Percentiles rank a stretch among this genome's conserved stretches.
Evolutionary conservation across 495 filamentous ascomycete genomes (phyloP).

Genomic region (Hypoxylon fuscum): DNA sequence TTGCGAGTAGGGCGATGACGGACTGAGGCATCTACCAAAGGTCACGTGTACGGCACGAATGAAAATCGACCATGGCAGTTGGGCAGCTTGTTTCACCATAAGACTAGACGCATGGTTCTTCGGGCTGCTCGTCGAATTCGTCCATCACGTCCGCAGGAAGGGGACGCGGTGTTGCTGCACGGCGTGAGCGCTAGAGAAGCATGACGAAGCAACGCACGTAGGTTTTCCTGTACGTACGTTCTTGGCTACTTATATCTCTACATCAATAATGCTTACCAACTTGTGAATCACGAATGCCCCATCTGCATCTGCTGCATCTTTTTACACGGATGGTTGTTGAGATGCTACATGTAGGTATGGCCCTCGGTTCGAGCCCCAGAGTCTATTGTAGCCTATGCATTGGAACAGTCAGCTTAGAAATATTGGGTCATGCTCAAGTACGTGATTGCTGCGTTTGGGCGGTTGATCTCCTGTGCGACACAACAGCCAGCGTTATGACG

Average conservation of each 20-base stretch:
- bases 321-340: too few relatives aligned
- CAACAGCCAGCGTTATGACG: neutral
- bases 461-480: too few relatives aligned
- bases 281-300: too few relatives aligned
- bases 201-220: slow-evolving; percentile 19
- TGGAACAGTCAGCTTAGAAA: neutral
- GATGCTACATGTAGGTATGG: too few relatives aligned
- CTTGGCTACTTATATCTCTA: too few relatives aligned
- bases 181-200: slow-evolving; percentile 37
- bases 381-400: too few relatives aligned
- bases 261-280: too few relatives aligned
- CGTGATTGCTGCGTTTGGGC: neutral
- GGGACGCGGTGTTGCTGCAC: slow-evolving; percentile 32
- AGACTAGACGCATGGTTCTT: slow-evolving; percentile 37
- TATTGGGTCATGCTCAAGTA: neutral
- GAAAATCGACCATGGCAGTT: too few relatives aligned
- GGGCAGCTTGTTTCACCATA: slow-evolving; percentile 33
- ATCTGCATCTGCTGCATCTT: too few relatives aligned
- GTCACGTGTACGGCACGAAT: slow-evolving; percentile 37
- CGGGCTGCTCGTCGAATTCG: slow-evolving; percentile 34
- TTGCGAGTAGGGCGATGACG: slow-evolving; percentile 20
- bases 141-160: slow-evolving; percentile 34
- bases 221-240: neutral
- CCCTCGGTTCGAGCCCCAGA: too few relatives aligned
- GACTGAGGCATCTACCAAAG: slow-evolving; percentile 33